phyloP scores from a whole-genome alignment of 1,284 basidiomycete genomes.

The Mrakiaceae sp. region DNA sequence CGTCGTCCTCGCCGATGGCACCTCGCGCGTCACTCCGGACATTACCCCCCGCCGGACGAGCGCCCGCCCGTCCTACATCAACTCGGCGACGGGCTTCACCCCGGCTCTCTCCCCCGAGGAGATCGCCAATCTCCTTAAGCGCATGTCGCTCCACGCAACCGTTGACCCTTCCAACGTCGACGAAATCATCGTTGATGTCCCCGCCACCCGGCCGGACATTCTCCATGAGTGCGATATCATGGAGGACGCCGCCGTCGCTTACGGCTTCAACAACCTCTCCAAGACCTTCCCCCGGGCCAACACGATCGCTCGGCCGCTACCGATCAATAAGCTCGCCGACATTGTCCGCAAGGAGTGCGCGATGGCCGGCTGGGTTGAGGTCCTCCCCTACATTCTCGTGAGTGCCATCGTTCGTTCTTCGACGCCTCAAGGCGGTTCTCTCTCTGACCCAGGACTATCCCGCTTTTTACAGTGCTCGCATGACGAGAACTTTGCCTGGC shows the following conservation, averaged over 20 bases:
- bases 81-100: conserved; percentile 78
- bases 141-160: conserved; percentile 58
- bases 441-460: not conserved
- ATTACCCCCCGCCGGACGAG: conserved; percentile 57
- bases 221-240: conserved; percentile 97
- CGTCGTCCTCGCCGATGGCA: conserved; percentile 66
- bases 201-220: conserved; percentile 88
- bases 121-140: conserved; percentile 53
- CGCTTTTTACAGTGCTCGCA: conserved; percentile 69
- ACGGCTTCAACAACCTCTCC: conserved; percentile 94
- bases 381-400: conserved; percentile 84
- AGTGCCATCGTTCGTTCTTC: conserved; percentile 22
- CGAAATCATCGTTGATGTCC: conserved; percentile 60
- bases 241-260: conserved; percentile 96
- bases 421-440: not conserved
- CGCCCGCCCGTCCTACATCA: conserved; percentile 84
- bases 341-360: conserved; percentile 84
- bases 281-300: conserved; percentile 86
- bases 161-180: conserved; percentile 45
- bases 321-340: conserved; percentile 83
- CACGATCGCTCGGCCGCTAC: conserved; percentile 85
- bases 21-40: conserved; percentile 65
- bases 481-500: conserved; percentile 91
- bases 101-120: conserved; percentile 47
- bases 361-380: conserved; percentile 89